phyloP scores from a whole-genome alignment of 106 monocot species.

The Chionographis japonica region DNA sequence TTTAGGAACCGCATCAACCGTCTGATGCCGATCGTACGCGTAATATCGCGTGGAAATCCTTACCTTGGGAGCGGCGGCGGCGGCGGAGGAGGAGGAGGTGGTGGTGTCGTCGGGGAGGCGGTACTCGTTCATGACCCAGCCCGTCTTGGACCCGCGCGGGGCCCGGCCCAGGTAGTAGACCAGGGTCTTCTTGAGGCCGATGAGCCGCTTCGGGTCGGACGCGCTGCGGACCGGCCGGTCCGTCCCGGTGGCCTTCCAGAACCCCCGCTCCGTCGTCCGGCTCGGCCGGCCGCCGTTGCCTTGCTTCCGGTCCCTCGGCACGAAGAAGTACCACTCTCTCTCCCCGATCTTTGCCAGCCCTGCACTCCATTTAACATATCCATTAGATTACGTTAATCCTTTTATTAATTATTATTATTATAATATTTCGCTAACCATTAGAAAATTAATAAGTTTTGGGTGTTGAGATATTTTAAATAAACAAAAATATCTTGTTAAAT shows the following conservation, averaged over 20 bases:
- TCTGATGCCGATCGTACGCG: too few relatives aligned
- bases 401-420: too few relatives aligned
- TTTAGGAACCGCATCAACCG: too few relatives aligned
- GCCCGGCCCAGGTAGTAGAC: conserved; percentile 78
- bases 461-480: too few relatives aligned
- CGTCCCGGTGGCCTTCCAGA: conserved; percentile 94
- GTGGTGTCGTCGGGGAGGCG: conserved; percentile 33
- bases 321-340: conserved; percentile 94
- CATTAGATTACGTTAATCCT: too few relatives aligned
- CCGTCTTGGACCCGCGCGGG: conserved; percentile 65
- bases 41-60: too few relatives aligned
- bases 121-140: conserved; percentile 97
- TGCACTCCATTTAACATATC: background rate
- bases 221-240: conserved; percentile 62
- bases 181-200: conserved; percentile 87
- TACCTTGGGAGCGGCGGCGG: too few relatives aligned
- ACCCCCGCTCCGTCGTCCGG: conserved; percentile 74
- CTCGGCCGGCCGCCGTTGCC: conserved; percentile 59
- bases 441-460: too few relatives aligned
- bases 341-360: conserved; percentile 72
- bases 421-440: too few relatives aligned
- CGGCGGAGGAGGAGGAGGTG: background rate
- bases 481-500: too few relatives aligned
- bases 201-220: conserved; percentile 47
- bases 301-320: conserved; percentile 66